phyloP scores from a whole-genome alignment of 495 filamentous ascomycete genomes.

The Lophium mytilinum region DNA sequence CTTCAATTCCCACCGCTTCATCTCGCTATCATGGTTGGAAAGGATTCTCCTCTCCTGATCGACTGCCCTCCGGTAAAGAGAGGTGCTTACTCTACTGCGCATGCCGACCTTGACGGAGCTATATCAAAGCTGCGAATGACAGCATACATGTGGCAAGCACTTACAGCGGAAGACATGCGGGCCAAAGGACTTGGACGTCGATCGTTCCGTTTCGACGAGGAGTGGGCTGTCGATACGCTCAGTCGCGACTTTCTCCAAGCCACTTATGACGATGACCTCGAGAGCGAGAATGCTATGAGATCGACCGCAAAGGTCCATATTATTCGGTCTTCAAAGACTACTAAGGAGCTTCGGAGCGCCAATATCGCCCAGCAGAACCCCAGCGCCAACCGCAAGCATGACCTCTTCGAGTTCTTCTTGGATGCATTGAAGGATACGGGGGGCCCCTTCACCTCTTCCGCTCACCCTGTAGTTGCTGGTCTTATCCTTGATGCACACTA shows the following conservation, averaged over 20 bases:
- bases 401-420: conserved; percentile 36
- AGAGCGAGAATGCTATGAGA: conserved; percentile 26
- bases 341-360: conserved; percentile 33
- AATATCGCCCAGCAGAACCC: conserved; percentile 34
- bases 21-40: conserved; percentile 41
- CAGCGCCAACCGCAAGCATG: conserved; percentile 26
- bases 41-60: conserved; percentile 38
- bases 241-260: conserved; percentile 19
- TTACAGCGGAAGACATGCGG: conserved; percentile 44
- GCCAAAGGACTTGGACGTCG: conserved; percentile 40
- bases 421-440: conserved; percentile 37
- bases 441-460: conserved; percentile 27
- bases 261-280: conserved; percentile 4
- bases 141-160: conserved; percentile 45
- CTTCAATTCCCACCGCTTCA: conserved; percentile 42
- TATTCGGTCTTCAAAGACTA: conserved; percentile 37
- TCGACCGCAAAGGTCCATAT: conserved; percentile 43
- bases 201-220: conserved; percentile 44
- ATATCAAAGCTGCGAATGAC: conserved; percentile 45
- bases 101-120: conserved; percentile 37
- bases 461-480: conserved; percentile 39
- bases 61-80: conserved; percentile 35
- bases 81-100: conserved; percentile 31
- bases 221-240: conserved; percentile 39
- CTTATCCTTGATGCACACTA: conserved; percentile 40